Evolutionary conservation across 208 protist genomes (phyloP).

Genomic region (Leishmania mexicana): DNA sequence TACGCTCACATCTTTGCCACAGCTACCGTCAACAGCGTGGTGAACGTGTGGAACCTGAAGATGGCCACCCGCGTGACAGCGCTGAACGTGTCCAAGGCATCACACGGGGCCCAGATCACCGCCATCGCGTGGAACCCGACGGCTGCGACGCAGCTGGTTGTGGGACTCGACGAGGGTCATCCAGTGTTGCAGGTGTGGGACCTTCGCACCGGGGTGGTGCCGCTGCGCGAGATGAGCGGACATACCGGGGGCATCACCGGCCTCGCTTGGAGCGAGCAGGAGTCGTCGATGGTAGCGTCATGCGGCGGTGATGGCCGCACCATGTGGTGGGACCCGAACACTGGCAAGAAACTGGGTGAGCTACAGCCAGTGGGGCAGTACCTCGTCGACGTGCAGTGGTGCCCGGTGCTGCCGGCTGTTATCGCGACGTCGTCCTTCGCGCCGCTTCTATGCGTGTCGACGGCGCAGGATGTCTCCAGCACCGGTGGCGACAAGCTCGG

Average conservation of each 20-base stretch:
- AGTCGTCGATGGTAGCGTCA: slow-evolving; percentile 92
- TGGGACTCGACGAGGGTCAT: slow-evolving; percentile 89
- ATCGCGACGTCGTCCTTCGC: slow-evolving; percentile 92
- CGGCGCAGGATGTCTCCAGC: slow-evolving; percentile 45
- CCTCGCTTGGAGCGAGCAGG: slow-evolving; percentile 93
- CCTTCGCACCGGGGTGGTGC: slow-evolving; percentile 92
- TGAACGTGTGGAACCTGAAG: slow-evolving; percentile 96
- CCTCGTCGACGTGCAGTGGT: slow-evolving; percentile 96
- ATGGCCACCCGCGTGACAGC: slow-evolving; percentile 82
- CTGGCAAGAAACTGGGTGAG: slow-evolving; percentile 68
- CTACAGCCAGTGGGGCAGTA: slow-evolving; percentile 78
- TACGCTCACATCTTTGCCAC: slow-evolving; percentile 95
- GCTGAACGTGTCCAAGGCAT: slow-evolving; percentile 82
- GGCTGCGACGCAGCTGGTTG: slow-evolving; percentile 90
- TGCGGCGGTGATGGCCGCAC: slow-evolving; percentile 94
- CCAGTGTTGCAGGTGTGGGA: slow-evolving; percentile 98
- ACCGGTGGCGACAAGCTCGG: slow-evolving; percentile 25
- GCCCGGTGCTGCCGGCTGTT: slow-evolving; percentile 83
- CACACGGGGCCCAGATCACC: slow-evolving; percentile 56
- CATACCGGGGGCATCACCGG: slow-evolving; percentile 93
- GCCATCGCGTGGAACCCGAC: slow-evolving; percentile 96
- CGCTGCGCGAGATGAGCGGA: slow-evolving; percentile 74
- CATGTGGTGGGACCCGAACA: slow-evolving; percentile 95
- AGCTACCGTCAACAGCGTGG: slow-evolving; percentile 79
- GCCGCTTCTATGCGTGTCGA: slow-evolving; percentile 69